Percentiles rank a stretch among this genome's conserved stretches.
Evolutionary conservation across 129 eudicot genomes (phyloP).

Genomic region (sunflower (Helianthus annuus)): HanXRQr2.0-SUNRISE NC_035449.2:117988273-117988772

Average conservation of each 20-base stretch:
- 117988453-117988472: conserved; percentile 38
- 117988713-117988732: too few relatives aligned
- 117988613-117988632: too few relatives aligned
- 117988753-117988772: too few relatives aligned
- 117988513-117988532: not conserved
- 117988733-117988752: too few relatives aligned
- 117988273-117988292: conserved; percentile 27
- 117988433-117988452: conserved; percentile 21
- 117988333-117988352: conserved; percentile 35
- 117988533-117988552: not conserved
- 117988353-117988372: conserved; percentile 44
- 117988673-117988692: too few relatives aligned
- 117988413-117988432: conserved; percentile 42
- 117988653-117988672: too few relatives aligned
- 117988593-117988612: too few relatives aligned
- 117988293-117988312: not conserved
- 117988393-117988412: conserved; percentile 34
- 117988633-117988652: too few relatives aligned
- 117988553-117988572: too few relatives aligned
- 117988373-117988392: conserved; percentile 46
- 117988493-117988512: not conserved
- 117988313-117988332: not conserved
- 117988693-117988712: too few relatives aligned
- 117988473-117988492: conserved; percentile 20
- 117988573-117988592: too few relatives aligned